Conservation (phyloP, 371 early-diverging fungal genomes). For the Lichtheimia hyalospora region DNA sequence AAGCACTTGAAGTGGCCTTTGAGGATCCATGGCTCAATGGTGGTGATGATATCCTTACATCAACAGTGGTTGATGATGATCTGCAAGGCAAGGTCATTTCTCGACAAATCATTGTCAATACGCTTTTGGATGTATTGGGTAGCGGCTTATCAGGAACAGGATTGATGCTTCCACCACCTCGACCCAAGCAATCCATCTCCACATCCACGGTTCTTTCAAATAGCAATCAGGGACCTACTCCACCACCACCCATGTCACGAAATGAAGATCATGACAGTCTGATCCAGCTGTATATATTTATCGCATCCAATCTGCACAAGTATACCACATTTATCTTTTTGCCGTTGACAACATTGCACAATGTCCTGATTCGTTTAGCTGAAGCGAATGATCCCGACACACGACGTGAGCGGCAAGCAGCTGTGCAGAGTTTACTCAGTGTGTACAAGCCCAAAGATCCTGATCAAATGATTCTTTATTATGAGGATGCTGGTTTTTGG, state of each 20-base stretch:
- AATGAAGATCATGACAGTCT: constrained; percentile 37
- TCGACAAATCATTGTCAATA: constrained; percentile 76
- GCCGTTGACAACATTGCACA: constrained; percentile 58
- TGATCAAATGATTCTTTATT: constrained; percentile 54
- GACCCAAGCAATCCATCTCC: constrained; percentile 45
- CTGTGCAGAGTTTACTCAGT: constrained; percentile 64
- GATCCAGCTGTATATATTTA: constrained; percentile 66
- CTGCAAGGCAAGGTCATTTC: constrained; percentile 65
- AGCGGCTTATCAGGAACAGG: constrained; percentile 36
- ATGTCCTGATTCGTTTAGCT: constrained; percentile 61
- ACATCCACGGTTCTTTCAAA: constrained; percentile 42
- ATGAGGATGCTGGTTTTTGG: constrained; percentile 73
- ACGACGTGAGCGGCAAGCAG: constrained; percentile 65
- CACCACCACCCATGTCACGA: constrained; percentile 3
- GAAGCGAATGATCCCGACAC: constrained; percentile 51
- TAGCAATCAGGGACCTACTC: constrained; percentile 15
- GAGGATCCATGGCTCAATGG: constrained; percentile 72
- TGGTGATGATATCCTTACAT: constrained; percentile 52
- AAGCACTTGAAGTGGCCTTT: constrained; percentile 66
- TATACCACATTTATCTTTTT: constrained; percentile 64
- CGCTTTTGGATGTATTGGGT: constrained; percentile 63
- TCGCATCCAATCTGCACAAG: constrained; percentile 64
- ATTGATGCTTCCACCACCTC: constrained; percentile 28
- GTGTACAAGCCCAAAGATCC: constrained; percentile 64
- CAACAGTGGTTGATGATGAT: constrained; percentile 61